Conservation (phyloP, 2,329 filamentous ascomycete genomes). For the Aureobasidium uvarum region DNA sequence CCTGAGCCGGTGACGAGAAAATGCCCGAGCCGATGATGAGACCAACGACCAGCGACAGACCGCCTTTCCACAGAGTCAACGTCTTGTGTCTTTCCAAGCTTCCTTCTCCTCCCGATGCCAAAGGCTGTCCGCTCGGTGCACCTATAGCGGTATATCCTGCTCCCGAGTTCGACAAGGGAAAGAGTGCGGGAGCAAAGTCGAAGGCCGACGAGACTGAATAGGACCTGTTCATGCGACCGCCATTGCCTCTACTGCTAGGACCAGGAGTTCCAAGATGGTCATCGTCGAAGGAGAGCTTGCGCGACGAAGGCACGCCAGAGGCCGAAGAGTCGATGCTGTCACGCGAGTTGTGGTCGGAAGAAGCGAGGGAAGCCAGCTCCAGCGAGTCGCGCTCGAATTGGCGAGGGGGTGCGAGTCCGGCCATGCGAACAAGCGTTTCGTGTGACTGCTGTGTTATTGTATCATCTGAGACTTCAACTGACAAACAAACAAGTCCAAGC, state of each 20-base stretch:
- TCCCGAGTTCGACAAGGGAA: conserved; percentile 79
- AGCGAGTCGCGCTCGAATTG: conserved; percentile 65
- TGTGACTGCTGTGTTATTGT: conserved; percentile 19
- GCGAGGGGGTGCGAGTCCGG: conserved; percentile 47
- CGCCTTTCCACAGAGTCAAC: conserved; percentile 90
- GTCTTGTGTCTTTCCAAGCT: conserved; percentile 94
- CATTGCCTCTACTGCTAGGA: conserved; percentile 38
- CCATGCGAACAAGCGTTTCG: conserved; percentile 12
- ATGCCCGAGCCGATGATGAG: conserved; percentile 96
- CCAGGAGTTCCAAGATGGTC: conserved; percentile 61
- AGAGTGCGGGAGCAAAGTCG: conserved; percentile 90
- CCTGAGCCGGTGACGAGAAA: conserved; percentile 90
- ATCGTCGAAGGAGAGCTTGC: conserved; percentile 81
- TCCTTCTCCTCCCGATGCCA: conserved; percentile 63
- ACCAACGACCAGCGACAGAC: conserved; percentile 84
- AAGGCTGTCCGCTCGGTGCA: conserved; percentile 60
- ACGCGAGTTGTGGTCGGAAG: conserved; percentile 66
- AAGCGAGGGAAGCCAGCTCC: conserved; percentile 92
- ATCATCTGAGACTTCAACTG: not conserved
- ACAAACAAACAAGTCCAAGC: conserved; percentile 10
- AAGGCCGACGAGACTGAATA: conserved; percentile 93
- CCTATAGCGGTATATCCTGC: conserved; percentile 79
- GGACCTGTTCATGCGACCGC: conserved; percentile 55
- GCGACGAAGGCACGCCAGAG: conserved; percentile 89
- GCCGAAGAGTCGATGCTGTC: conserved; percentile 70